Conservation (phyloP, 352 stramenopile genomes). For the Pseudoperonospora humuli region DNA sequence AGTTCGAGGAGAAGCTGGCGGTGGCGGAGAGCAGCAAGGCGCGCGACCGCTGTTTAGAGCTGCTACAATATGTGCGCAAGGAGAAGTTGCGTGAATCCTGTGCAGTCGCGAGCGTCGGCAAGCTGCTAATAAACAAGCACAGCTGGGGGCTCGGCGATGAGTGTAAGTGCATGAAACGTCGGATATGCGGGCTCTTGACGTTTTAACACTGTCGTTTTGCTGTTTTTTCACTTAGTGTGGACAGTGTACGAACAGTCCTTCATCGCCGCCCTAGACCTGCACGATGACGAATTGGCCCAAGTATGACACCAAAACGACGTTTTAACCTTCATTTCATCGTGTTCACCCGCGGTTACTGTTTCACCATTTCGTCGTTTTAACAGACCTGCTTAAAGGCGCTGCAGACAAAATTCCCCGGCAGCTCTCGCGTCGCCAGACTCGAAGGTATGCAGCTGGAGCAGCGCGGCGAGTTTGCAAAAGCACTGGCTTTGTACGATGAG, state of each 20-base stretch:
- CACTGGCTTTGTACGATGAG: conserved; percentile 50
- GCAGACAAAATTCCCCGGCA: conserved; percentile 49
- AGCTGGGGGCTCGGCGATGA: conserved; percentile 45
- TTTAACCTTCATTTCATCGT: neutral
- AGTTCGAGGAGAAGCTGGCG: conserved; percentile 40
- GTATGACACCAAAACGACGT: conserved; percentile 4
- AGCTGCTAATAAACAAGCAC: conserved; percentile 42
- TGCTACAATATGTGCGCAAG: conserved; percentile 48
- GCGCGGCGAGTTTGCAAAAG: conserved; percentile 44
- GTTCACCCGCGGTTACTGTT: neutral
- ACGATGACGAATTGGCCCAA: conserved; percentile 44
- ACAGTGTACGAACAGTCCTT: conserved; percentile 63
- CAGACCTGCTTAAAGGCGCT: conserved; percentile 33
- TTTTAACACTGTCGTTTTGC: conserved; percentile 10
- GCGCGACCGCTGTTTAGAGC: conserved; percentile 27
- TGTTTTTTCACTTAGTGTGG: conserved; percentile 31
- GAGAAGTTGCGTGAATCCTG: conserved; percentile 47
- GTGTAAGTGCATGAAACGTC: conserved; percentile 19
- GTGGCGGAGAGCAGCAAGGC: conserved; percentile 27
- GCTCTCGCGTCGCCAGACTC: conserved; percentile 45
- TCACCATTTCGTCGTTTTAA: conserved; percentile 4
- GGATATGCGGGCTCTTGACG: neutral
- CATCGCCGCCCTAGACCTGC: conserved; percentile 49
- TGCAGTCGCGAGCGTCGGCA: conserved; percentile 32
- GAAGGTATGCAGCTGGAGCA: conserved; percentile 56